Conservation (phyloP, 495 filamentous ascomycete species). For the Trichocladium antarcticum region DNA sequence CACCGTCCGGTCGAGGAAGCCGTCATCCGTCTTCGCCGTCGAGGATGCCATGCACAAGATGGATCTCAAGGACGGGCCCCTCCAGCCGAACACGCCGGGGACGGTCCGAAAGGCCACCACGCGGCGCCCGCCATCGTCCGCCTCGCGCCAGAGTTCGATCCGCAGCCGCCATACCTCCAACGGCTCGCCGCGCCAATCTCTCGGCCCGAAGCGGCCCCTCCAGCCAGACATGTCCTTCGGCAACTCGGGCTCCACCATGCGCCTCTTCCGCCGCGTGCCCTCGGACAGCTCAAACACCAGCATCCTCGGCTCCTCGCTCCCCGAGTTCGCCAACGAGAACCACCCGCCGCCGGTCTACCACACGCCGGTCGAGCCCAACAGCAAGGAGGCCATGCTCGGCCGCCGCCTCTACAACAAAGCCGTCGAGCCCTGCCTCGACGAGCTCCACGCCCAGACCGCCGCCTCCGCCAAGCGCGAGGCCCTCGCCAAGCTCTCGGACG, state of each 20-base stretch:
- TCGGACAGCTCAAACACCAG: conserved; percentile 51
- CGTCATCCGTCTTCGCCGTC: conserved; percentile 38
- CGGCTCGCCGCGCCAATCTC: conserved; percentile 38
- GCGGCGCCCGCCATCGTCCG: conserved; percentile 43
- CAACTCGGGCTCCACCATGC: conserved; percentile 77
- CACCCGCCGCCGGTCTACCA: conserved; percentile 24
- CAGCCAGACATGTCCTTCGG: conserved; percentile 79
- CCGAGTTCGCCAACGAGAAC: conserved; percentile 35
- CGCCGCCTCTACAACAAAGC: conserved; percentile 67
- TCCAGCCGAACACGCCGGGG: conserved; percentile 40
- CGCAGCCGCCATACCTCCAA: conserved; percentile 26
- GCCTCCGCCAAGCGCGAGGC: conserved; percentile 67
- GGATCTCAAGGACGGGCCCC: conserved; percentile 46
- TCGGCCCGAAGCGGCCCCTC: conserved; percentile 62
- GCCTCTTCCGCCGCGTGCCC: conserved; percentile 74
- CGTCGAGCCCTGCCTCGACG: conserved; percentile 69
- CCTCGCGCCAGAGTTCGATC: conserved; percentile 21
- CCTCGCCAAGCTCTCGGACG: conserved; percentile 66
- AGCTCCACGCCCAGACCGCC: conserved; percentile 68
- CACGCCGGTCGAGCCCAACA: conserved; percentile 40
- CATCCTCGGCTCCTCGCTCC: conserved; percentile 24
- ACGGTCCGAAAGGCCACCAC: conserved; percentile 44
- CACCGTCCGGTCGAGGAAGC: conserved; percentile 42
- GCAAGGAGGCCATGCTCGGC: conserved; percentile 72
- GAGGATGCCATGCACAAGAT: conserved; percentile 50